A percentile compares a stretch with the other conserved stretches of the same genome.
Conservation (phyloP, 2,329 filamentous ascomycete genomes). For the Fusarium lateritium region DNA sequence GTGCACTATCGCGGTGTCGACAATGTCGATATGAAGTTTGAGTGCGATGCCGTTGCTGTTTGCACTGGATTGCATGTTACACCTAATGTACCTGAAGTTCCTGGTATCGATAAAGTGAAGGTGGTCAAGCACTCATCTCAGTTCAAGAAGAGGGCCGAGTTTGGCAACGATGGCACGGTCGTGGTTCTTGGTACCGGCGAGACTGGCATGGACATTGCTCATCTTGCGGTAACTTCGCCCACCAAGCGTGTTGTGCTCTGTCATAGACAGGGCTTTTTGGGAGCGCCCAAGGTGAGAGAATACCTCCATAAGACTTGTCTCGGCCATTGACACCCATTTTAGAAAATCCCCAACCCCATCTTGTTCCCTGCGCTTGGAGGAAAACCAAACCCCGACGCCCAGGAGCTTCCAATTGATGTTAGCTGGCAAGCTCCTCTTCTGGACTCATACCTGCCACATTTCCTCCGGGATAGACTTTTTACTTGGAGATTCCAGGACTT, state of each 20-base stretch:
- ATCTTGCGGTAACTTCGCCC: conserved; percentile 13
- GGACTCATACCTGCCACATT: no score
- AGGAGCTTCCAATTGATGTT: conserved; percentile 2
- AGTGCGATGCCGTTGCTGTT: conserved; percentile 12
- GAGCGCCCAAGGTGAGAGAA: conserved; percentile 16
- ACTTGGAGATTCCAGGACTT: no score
- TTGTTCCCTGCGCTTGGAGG: conserved; percentile 1
- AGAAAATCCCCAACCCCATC: no score
- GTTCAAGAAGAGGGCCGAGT: conserved; percentile 1
- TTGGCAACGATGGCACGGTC: background rate
- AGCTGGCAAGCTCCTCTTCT: no score
- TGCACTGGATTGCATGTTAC: conserved; percentile 1
- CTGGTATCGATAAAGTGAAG: background rate
- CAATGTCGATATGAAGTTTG: conserved; percentile 4
- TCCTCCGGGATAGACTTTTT: no score
- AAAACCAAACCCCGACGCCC: background rate
- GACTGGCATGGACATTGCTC: conserved; percentile 1
- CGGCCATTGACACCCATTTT: no score
- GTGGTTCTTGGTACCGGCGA: conserved; percentile 2
- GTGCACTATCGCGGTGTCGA: background rate
- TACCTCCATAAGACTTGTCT: no score
- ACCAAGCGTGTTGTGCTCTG: conserved; percentile 5
- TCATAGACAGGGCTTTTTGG: conserved; percentile 3
- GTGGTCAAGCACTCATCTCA: conserved; percentile 1
- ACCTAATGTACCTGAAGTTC: background rate